Conservation (phyloP, 164 flowering plant species). For the Berberis thunbergii region DNA sequence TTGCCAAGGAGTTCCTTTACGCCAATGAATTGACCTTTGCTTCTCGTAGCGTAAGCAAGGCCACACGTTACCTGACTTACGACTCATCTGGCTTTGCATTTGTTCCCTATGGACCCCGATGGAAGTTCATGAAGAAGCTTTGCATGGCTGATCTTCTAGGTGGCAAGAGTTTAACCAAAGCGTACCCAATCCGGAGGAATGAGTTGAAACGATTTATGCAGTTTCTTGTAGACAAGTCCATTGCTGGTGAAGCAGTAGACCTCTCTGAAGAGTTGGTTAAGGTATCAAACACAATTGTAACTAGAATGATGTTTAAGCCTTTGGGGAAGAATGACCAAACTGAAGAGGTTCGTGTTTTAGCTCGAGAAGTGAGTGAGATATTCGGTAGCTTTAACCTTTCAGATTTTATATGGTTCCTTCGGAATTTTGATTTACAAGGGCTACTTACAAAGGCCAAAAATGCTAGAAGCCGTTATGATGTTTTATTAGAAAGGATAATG, state of each 20-base stretch:
- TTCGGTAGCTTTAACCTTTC: background rate
- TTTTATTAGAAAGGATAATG: background rate
- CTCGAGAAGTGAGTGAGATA: constrained; percentile 1
- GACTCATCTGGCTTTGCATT: background rate
- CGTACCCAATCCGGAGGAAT: background rate
- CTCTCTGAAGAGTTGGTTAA: constrained; percentile 2
- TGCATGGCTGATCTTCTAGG: background rate
- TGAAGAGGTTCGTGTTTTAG: background rate
- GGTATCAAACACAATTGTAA: background rate
- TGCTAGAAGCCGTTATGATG: background rate
- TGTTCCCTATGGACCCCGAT: background rate
- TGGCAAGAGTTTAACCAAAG: background rate
- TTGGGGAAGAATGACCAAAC: constrained; percentile 3
- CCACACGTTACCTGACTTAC: background rate
- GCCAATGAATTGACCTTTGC: background rate
- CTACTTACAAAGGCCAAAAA: background rate
- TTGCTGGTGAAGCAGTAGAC: background rate
- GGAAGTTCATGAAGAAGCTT: background rate
- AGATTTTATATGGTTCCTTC: background rate
- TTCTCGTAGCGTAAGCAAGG: background rate
- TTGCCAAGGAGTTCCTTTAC: background rate
- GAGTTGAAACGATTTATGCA: background rate
- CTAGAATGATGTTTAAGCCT: constrained; percentile 1
- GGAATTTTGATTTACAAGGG: constrained; percentile 4
- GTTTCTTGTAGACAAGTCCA: background rate